Base-by-base conservation (phyloP, 2,329 filamentous ascomycete species). In the Camillea tinctor region DNA sequence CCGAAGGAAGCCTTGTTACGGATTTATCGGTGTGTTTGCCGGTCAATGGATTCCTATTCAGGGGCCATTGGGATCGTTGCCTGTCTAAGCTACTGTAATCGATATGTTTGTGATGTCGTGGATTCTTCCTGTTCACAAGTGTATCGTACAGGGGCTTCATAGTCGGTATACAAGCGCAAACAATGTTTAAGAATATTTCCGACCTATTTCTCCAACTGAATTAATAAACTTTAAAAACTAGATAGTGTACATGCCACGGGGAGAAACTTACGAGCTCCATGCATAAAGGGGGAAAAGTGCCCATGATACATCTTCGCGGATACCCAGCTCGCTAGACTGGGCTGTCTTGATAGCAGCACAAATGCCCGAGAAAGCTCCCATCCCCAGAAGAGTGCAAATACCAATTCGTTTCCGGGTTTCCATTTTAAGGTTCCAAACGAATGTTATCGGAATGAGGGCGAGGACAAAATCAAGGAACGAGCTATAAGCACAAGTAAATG, bases 261-360 rank as follows among this genome's bases (percentile, higher is more conserved):
- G 6, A 13, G 26, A 30, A 30, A 30, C 26, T 30, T 13, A 30
- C 26, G 26, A 30, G 26, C 5, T 40, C 59, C 59, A 60, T 13
- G 22, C 13, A 21, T 49, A 52, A 22, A 60, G 55, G 6, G 5
- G 8, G n/a, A 49, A 57, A 11, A 30, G 24, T 17, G 1, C 36
- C 55, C 59, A 57, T 8, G 48, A n/a, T 4, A 59, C n/a, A 17
- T 61, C 60, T 4, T 13, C 15, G 5, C 56, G 56, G 2, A 24
- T 5, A 1, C 7, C 22, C 1, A 59, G 54, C 4, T 11, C 5
- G 6, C 4, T 6, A 3, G 52, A 22, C n/a, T 54, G 9, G 3
- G 5, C 44, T n/a, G 55, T 57, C 44, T 60, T 60, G 44, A 60
- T 52, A 7, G 59, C 55, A 13, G 59, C 51, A 22, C 59, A 60